Conservation (phyloP, 108 stramenopile genomes). For the Bacterosira constricta region DNA sequence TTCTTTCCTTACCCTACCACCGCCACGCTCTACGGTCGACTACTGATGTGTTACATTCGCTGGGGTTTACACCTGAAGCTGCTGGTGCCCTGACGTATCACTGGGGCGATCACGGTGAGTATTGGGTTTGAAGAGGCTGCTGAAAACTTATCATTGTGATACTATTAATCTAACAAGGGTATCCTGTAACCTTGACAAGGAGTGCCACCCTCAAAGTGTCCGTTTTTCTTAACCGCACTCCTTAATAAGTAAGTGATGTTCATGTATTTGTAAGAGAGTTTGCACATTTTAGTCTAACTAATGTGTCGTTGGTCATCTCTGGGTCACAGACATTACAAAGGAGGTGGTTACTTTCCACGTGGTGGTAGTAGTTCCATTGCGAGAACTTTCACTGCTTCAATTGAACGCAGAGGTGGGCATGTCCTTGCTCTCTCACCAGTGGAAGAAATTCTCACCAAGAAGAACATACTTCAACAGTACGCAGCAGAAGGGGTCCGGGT, state of each 20-base stretch:
- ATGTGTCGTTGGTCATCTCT: not conserved
- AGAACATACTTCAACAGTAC: not conserved
- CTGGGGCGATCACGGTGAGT: constrained; percentile 37
- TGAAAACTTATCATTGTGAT: no score
- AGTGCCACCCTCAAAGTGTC: constrained; percentile 16
- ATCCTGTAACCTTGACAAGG: no score
- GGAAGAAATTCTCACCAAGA: constrained; percentile 20
- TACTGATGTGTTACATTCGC: constrained; percentile 8
- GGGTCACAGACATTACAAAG: constrained; percentile 16
- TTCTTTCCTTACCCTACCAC: constrained; percentile 8
- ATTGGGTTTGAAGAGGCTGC: no score
- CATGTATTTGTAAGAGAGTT: no score
- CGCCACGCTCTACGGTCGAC: constrained; percentile 21
- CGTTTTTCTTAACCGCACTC: constrained; percentile 34
- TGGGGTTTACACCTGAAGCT: constrained; percentile 14
- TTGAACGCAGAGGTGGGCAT: constrained; percentile 27
- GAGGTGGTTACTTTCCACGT: constrained; percentile 28
- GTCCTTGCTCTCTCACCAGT: constrained; percentile 36
- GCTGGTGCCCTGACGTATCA: constrained; percentile 38
- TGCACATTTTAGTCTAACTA: no score
- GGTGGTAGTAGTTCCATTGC: constrained; percentile 35
- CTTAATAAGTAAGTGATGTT: constrained; percentile 28
- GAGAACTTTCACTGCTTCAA: constrained; percentile 16
- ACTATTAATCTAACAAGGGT: no score
- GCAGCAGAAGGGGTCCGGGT: constrained; percentile 28